Evolutionary conservation across 2,329 filamentous ascomycete species (phyloP).

Genomic region (Chrysoporthe austroafricana): DNA sequence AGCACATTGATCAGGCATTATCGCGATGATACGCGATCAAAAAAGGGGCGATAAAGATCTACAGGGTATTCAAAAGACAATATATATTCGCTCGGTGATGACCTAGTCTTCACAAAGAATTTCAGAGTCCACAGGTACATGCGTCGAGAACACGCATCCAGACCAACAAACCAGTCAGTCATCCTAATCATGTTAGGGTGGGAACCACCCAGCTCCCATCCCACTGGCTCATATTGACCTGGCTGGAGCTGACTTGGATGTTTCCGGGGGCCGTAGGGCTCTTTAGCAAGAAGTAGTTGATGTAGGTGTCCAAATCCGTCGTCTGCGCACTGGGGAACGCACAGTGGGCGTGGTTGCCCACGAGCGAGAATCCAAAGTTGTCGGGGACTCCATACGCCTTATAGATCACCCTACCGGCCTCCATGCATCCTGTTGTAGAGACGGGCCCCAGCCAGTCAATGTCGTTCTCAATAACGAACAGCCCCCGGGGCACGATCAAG

Average conservation of each 20-base stretch:
- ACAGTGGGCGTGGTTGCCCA: constrained; percentile 59
- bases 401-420: constrained; percentile 57
- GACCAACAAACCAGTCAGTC: too few relatives aligned
- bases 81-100: background rate
- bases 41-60: background rate
- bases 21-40: background rate
- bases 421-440: constrained; percentile 61
- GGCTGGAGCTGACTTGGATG: constrained; percentile 45
- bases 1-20: too few relatives aligned
- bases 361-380: constrained; percentile 61
- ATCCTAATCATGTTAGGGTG: constrained; percentile 36
- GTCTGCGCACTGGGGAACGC: constrained; percentile 57
- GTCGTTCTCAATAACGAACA: constrained; percentile 61
- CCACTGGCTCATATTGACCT: constrained; percentile 45
- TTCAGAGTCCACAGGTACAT: background rate
- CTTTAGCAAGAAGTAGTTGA: constrained; percentile 57
- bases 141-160: background rate
- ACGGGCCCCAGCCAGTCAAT: constrained; percentile 63
- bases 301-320: constrained; percentile 55
- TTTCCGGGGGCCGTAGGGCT: constrained; percentile 38
- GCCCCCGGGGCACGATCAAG: constrained; percentile 58
- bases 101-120: background rate
- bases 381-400: constrained; percentile 55
- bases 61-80: background rate
- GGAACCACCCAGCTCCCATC: constrained; percentile 46